A percentile compares a stretch with the other conserved stretches of the same genome.
Conservation (phyloP, 78 protist species). For the Dictyostelium firmibasis region DNA sequence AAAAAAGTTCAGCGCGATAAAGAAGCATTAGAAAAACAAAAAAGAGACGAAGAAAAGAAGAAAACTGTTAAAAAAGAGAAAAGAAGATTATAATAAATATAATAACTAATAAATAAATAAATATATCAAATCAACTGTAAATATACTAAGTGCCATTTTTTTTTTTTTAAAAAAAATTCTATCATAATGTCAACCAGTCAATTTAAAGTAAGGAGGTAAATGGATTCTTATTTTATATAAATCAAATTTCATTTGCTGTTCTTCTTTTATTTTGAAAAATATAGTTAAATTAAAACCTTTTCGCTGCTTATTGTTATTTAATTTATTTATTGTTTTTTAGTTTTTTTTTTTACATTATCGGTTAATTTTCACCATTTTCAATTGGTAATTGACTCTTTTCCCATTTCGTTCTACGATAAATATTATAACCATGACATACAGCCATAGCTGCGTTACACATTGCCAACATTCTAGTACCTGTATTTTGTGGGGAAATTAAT, state of each 20-base stretch:
- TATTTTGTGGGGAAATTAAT: slow-evolving; percentile 80
- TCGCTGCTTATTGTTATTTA: not conserved
- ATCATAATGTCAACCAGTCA: too few species aligned
- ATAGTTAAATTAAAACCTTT: too few species aligned
- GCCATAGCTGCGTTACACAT: slow-evolving; percentile 71
- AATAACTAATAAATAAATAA: too few species aligned
- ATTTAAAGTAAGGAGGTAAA: too few species aligned
- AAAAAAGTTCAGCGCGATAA: slow-evolving; percentile 52
- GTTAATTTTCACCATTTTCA: not conserved
- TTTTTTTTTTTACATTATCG: too few species aligned
- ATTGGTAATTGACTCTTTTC: not conserved
- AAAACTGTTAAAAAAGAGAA: slow-evolving; percentile 58
- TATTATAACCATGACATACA: slow-evolving; percentile 62
- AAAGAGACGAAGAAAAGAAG: slow-evolving; percentile 59
- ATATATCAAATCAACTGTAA: not conserved
- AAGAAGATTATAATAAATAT: slow-evolving; percentile 71
- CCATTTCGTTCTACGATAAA: slow-evolving; percentile 25
- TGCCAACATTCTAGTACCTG: slow-evolving; percentile 79
- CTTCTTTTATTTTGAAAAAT: too few species aligned
- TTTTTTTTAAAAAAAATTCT: too few species aligned
- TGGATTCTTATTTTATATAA: too few species aligned
- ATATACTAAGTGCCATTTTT: too few species aligned
- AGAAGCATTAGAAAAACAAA: slow-evolving; percentile 52
- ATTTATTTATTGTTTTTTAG: not conserved
- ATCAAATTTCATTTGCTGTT: too few species aligned